Evolutionary conservation across 148 eudicot species (phyloP), one percentile per base, ranked within the genome.

Genomic region (Silene latifolia): DNA sequence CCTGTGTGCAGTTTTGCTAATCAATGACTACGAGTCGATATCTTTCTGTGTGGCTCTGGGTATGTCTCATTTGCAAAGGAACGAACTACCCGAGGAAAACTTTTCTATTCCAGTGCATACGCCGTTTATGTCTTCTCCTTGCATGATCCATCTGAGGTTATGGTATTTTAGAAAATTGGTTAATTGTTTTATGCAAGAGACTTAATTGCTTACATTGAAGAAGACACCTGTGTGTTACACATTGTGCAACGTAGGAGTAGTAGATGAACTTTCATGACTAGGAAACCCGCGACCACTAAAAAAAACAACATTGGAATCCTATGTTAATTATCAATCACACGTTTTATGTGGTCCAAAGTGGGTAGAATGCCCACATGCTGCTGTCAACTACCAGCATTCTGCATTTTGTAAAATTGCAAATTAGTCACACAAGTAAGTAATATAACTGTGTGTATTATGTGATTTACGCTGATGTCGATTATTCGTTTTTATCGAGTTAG

Each of bases 281-380:
- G 35, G 5, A 32, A 32, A 32, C 35, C 35, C 35, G 35, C 35
- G 3, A 2, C 35, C 35, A 32, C 35, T 32, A 4, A 4, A 32
- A 32, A 32, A 2, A 32, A 32, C 35, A 18, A 39, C 15, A 20
- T 56, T 56, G 21, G 65, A 67, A 67, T 67, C 3, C 53, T n/a
- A 58, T 76, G 66, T 42, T 67, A 67, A 51, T 5, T 35, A 67
- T 25, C 54, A 35, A 56, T 35, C 54, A 67, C 65, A 39, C 25
- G 18, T 69, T n/a, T 76, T 46, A 6, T 46, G 79, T 69, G 79
- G 69, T 25, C 42, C 68, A 59, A 60, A 46, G 32, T 10, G 47
- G 56, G 53, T 51, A 19, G 54, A 12, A 74, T 19, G 32, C 35
- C 71, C 63, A 32, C 24, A n/a, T 65, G 44, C 44, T 39, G 24